Evolutionary conservation across 768 basidiomycete species (phyloP).

Genomic region (Leccinum subtestaceum): DNA sequence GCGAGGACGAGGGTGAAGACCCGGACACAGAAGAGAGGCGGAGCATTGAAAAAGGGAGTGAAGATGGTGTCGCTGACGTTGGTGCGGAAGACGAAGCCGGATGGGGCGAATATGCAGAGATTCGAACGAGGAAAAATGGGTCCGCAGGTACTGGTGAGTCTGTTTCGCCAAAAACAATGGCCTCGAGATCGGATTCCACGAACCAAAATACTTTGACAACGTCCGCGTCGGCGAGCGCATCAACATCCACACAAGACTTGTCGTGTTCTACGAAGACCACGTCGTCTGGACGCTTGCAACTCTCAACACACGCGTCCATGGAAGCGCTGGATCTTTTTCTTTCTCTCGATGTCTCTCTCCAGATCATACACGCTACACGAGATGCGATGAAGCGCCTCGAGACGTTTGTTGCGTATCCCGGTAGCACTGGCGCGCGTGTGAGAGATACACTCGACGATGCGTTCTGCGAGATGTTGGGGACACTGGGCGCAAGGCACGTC

Average conservation of each 20-base stretch:
- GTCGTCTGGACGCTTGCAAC: slow-evolving; percentile 7
- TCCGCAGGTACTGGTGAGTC: neutral
- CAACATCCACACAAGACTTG: neutral
- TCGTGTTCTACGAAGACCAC: neutral
- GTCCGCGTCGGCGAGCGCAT: neutral
- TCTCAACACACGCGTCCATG: slow-evolving; percentile 14
- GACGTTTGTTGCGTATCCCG: slow-evolving; percentile 85
- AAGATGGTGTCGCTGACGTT: neutral
- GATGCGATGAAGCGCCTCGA: slow-evolving; percentile 91
- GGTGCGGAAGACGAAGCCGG: slow-evolving; percentile 21
- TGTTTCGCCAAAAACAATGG: neutral
- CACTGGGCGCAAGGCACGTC: slow-evolving; percentile 76
- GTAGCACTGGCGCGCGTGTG: slow-evolving; percentile 82
- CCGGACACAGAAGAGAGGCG: slow-evolving; percentile 19
- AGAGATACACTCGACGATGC: slow-evolving; percentile 92
- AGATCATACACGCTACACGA: slow-evolving; percentile 90
- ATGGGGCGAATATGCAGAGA: slow-evolving; percentile 23
- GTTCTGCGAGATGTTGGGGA: slow-evolving; percentile 80
- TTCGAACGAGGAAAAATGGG: slow-evolving; percentile 1
- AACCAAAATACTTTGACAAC: neutral
- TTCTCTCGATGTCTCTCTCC: slow-evolving; percentile 86
- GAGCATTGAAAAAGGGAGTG: neutral
- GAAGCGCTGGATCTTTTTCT: slow-evolving; percentile 77
- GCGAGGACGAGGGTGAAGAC: slow-evolving; percentile 37
- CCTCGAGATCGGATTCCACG: neutral